Evolutionary conservation across 768 basidiomycete genomes (phyloP).

Genomic region (Collybiopsis confluens): DNA sequence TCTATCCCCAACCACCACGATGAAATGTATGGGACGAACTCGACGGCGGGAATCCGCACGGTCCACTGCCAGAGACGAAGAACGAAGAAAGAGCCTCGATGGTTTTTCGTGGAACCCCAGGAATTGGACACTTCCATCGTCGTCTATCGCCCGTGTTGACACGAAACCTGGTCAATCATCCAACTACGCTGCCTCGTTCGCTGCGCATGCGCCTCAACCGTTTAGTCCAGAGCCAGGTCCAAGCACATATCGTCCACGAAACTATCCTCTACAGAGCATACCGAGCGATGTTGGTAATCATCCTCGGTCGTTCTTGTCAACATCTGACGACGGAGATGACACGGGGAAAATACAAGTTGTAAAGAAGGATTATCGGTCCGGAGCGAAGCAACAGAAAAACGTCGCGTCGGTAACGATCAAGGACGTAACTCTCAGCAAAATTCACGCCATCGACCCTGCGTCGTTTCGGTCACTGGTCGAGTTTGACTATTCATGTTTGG

Average conservation of each 20-base stretch:
- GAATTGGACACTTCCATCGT: not conserved
- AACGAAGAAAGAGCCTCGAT: not conserved
- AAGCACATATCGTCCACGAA: not conserved
- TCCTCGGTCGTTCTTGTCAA: not conserved
- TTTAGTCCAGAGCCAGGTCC: not conserved
- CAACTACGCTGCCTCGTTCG: not conserved
- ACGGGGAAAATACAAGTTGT: not conserved
- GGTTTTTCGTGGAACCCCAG: not conserved
- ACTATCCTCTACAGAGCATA: conserved; percentile 1
- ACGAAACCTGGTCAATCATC: not conserved
- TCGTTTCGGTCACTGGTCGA: conserved; percentile 21
- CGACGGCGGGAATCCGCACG: not conserved
- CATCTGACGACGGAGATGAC: not conserved
- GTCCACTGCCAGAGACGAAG: not conserved
- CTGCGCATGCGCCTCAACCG: not conserved
- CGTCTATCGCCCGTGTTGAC: not conserved
- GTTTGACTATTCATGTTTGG: conserved; percentile 36
- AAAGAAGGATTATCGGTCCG: not conserved
- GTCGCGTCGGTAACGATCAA: not conserved
- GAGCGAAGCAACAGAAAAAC: not conserved
- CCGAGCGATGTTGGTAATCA: conserved; percentile 1
- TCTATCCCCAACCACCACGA: not conserved
- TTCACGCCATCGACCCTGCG: conserved; percentile 10
- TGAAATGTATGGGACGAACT: not conserved
- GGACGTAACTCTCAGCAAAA: not conserved